phyloP scores from a whole-genome alignment of 2,329 filamentous ascomycete species.

The Colletotrichum tabaci region DNA sequence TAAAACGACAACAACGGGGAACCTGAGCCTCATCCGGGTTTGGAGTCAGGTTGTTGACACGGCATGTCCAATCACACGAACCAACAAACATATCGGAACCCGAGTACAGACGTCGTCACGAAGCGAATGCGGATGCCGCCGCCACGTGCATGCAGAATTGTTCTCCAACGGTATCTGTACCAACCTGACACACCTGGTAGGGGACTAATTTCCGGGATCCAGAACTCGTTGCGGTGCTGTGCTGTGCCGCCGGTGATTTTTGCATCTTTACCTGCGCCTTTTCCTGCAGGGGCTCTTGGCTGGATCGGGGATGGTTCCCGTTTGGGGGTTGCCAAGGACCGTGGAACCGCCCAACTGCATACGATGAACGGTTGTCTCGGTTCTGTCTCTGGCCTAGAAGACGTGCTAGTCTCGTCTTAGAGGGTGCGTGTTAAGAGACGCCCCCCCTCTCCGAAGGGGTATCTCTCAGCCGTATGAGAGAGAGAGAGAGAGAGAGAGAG shows the following conservation, averaged over 20 bases:
- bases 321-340: slow-evolving; percentile 31
- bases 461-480: no score
- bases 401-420: background rate
- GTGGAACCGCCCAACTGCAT: background rate
- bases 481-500: no score
- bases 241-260: slow-evolving; percentile 33
- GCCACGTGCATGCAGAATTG: background rate
- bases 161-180: slow-evolving; percentile 18
- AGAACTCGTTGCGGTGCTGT: slow-evolving; percentile 1
- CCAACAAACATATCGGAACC: background rate
- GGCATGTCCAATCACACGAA: background rate
- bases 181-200: background rate
- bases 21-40: background rate
- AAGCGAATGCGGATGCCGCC: background rate
- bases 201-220: slow-evolving; percentile 30
- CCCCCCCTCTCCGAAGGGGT: background rate
- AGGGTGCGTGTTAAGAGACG: background rate
- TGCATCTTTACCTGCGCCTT: slow-evolving; percentile 2
- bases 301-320: slow-evolving; percentile 24
- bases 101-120: background rate
- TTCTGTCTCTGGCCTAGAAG: background rate
- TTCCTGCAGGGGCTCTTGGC: slow-evolving; percentile 38
- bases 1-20: slow-evolving; percentile 1
- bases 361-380: background rate
- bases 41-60: background rate